Conservation (phyloP, 2,329 filamentous ascomycete genomes). For the Pseudocercospora musae region DNA sequence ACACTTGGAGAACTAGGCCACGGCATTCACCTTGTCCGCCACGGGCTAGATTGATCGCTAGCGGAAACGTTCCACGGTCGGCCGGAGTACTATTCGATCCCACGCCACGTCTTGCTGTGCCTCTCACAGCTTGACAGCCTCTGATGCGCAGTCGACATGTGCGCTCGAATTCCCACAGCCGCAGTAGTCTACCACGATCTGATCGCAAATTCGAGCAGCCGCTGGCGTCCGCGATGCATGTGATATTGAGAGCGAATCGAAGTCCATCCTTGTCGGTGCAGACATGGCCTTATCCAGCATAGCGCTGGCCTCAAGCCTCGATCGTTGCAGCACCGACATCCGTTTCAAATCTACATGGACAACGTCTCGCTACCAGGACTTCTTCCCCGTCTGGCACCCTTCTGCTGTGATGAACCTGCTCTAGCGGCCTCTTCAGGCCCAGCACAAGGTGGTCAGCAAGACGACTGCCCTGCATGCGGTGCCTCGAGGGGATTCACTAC, state of each 20-base stretch:
- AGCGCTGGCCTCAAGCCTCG: neutral
- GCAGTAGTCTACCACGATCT: neutral
- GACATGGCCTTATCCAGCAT: neutral
- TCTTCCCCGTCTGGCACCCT: neutral
- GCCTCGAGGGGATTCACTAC: neutral
- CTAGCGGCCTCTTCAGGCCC: neutral
- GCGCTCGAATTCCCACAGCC: neutral
- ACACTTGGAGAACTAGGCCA: neutral
- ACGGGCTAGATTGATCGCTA: neutral
- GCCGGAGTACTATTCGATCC: neutral
- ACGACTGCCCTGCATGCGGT: neutral
- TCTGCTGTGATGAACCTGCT: neutral
- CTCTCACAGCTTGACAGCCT: neutral
- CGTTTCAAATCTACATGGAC: neutral
- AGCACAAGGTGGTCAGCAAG: neutral
- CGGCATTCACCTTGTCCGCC: neutral
- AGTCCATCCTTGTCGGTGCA: neutral
- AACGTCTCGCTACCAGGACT: slow-evolving; percentile 1
- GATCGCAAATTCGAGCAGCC: neutral
- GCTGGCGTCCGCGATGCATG: neutral
- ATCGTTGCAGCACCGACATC: neutral
- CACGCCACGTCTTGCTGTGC: neutral
- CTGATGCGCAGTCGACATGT: neutral
- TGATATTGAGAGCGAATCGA: neutral
- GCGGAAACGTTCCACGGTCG: neutral